Evolutionary conservation across 805 yeast species (phyloP).

Genomic region (Hanseniaspora mollemarum): DNA sequence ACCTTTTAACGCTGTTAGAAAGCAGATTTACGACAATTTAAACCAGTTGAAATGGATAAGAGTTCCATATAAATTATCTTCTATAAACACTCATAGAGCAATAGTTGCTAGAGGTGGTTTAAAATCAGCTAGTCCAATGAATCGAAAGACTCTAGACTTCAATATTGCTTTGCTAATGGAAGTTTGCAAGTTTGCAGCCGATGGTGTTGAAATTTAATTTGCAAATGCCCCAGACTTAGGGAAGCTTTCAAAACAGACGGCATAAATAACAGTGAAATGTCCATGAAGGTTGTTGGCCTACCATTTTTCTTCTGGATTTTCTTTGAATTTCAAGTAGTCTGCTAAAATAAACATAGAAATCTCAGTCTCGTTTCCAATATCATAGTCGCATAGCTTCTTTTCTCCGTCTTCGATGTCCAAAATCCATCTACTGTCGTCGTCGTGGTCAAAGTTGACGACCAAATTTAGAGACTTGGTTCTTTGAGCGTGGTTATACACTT

Average conservation of each 20-base stretch:
- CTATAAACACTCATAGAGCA: conserved; percentile 75
- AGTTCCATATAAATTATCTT: conserved; percentile 57
- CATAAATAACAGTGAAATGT: neutral
- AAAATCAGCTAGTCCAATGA: conserved; percentile 20
- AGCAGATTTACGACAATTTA: conserved; percentile 40
- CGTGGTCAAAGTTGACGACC: conserved; percentile 80
- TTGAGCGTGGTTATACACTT: conserved; percentile 89
- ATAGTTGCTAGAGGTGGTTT: conserved; percentile 70
- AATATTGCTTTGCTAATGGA: conserved; percentile 6
- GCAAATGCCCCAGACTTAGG: neutral
- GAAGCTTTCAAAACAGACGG: neutral
- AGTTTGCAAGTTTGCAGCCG: neutral
- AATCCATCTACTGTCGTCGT: conserved; percentile 53
- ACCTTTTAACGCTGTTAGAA: conserved; percentile 32
- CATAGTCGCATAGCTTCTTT: conserved; percentile 41
- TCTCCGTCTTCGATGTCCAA: conserved; percentile 33
- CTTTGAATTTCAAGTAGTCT: conserved; percentile 57
- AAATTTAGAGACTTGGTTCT: conserved; percentile 87
- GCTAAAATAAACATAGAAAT: conserved; percentile 62
- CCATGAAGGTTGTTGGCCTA: conserved; percentile 23
- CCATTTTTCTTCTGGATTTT: conserved; percentile 89
- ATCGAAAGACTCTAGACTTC: conserved; percentile 1
- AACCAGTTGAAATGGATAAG: conserved; percentile 65
- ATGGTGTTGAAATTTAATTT: neutral
- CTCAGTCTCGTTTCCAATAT: conserved; percentile 81